Conservation (phyloP, 805 yeast genomes). For the Pichia membranifaciens region DNA sequence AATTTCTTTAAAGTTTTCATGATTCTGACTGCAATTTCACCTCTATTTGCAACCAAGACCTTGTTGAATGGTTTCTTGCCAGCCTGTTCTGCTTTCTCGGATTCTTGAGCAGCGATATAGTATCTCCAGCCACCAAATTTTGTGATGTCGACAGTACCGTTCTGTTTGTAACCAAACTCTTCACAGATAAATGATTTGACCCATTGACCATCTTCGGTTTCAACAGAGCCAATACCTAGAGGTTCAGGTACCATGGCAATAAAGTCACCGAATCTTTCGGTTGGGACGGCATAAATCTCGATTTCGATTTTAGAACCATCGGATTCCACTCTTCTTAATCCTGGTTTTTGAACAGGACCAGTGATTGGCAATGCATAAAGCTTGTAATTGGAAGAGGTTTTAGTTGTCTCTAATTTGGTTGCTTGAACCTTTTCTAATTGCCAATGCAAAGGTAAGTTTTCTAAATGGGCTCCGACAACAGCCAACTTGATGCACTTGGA, state of each 20-base stretch:
- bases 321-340: constrained; percentile 58
- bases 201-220: constrained; percentile 72
- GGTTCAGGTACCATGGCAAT: constrained; percentile 91
- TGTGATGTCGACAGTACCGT: constrained; percentile 79
- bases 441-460: constrained; percentile 89
- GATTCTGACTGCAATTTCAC: constrained; percentile 95
- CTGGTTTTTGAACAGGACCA: constrained; percentile 88
- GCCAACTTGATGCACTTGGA: constrained; percentile 59
- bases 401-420: constrained; percentile 54
- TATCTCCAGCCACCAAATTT: constrained; percentile 81
- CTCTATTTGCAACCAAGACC: constrained; percentile 94
- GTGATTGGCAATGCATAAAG: constrained; percentile 76
- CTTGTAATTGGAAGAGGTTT: constrained; percentile 65
- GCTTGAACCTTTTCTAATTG: constrained; percentile 85
- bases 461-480: constrained; percentile 93
- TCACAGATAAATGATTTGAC: constrained; percentile 95
- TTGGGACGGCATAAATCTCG: constrained; percentile 82
- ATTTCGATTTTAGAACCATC: constrained; percentile 58
- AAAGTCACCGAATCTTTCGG: constrained; percentile 72
- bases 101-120: constrained; percentile 37
- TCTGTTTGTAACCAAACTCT: constrained; percentile 69
- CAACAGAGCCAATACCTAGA: constrained; percentile 90
- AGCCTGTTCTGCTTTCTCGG: constrained; percentile 25
- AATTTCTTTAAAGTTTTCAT: constrained; percentile 81
- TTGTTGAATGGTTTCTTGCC: constrained; percentile 58